Conservation (phyloP, 2,329 filamentous ascomycete genomes). For the Fusarium citri region DNA sequence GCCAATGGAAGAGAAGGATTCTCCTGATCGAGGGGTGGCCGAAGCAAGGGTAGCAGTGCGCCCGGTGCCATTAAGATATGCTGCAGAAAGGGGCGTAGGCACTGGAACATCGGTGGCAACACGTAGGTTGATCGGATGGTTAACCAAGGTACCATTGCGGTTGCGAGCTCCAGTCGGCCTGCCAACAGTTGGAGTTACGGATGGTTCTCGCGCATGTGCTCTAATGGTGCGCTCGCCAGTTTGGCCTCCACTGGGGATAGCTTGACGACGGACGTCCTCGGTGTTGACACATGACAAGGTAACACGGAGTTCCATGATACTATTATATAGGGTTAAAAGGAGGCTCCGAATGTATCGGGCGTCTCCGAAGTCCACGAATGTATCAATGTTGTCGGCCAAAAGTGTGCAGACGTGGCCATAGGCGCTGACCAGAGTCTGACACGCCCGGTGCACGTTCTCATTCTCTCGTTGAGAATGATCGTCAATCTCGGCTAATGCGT, state of each 20-base stretch:
- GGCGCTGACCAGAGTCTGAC: slow-evolving; percentile 71
- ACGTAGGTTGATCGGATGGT: slow-evolving; percentile 64
- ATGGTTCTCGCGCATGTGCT: slow-evolving; percentile 63
- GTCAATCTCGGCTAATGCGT: slow-evolving; percentile 59
- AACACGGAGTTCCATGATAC: slow-evolving; percentile 73
- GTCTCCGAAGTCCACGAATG: slow-evolving; percentile 73
- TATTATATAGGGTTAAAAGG: slow-evolving; percentile 73
- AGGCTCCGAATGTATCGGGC: slow-evolving; percentile 75
- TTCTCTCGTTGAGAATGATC: slow-evolving; percentile 65
- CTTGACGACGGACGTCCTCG: slow-evolving; percentile 40
- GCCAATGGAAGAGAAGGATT: slow-evolving; percentile 76
- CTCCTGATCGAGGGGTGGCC: slow-evolving; percentile 83
- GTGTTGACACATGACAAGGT: slow-evolving; percentile 56
- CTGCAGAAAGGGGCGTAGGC: slow-evolving; percentile 50
- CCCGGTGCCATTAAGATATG: slow-evolving; percentile 61
- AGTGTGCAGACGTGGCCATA: slow-evolving; percentile 74
- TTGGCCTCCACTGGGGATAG: slow-evolving; percentile 27
- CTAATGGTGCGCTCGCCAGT: slow-evolving; percentile 61
- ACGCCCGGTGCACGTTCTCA: slow-evolving; percentile 72
- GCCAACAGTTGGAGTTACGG: slow-evolving; percentile 65
- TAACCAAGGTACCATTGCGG: slow-evolving; percentile 55
- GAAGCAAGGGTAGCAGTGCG: slow-evolving; percentile 66
- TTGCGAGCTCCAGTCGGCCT: slow-evolving; percentile 53
- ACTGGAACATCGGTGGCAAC: slow-evolving; percentile 67
- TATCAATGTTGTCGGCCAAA: slow-evolving; percentile 70